phyloP scores from a whole-genome alignment of 352 stramenopile species.

The Phytophthora quininea region DNA sequence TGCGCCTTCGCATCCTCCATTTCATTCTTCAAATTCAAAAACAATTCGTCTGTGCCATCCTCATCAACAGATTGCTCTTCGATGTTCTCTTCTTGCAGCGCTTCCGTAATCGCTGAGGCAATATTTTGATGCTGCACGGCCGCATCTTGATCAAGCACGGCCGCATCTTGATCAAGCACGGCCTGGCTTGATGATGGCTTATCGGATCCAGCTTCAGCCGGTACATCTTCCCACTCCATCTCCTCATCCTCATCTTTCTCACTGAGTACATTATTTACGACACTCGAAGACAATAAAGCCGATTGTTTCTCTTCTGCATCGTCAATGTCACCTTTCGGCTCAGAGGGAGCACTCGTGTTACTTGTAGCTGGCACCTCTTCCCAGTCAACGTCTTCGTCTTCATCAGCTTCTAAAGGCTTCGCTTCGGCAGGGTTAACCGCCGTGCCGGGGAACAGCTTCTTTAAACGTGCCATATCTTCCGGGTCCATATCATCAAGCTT shows the following conservation, averaged over 20 bases:
- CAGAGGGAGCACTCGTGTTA: neutral
- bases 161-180: no score
- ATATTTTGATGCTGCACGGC: neutral
- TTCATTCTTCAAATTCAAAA: conserved; percentile 65
- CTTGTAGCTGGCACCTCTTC: conserved; percentile 18
- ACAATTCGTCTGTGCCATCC: conserved; percentile 49
- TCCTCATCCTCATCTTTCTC: conserved; percentile 37
- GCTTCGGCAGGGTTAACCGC: conserved; percentile 19
- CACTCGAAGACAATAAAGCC: neutral
- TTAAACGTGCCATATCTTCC: conserved; percentile 27
- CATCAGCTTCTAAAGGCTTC: conserved; percentile 28
- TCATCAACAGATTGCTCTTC: conserved; percentile 7
- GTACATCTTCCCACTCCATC: conserved; percentile 61
- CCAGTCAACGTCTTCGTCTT: conserved; percentile 53
- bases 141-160: neutral
- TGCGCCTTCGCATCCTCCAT: conserved; percentile 77
- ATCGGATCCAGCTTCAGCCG: neutral
- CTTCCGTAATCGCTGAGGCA: no score
- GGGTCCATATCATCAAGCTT: conserved; percentile 47
- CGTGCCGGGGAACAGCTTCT: conserved; percentile 46
- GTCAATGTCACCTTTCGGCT: conserved; percentile 1
- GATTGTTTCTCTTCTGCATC: neutral
- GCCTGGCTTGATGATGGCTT: neutral
- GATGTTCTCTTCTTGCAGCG: conserved; percentile 4
- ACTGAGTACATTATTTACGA: neutral